Conservation (phyloP, 83 land plant species). For the Thuja plicata region DNA sequence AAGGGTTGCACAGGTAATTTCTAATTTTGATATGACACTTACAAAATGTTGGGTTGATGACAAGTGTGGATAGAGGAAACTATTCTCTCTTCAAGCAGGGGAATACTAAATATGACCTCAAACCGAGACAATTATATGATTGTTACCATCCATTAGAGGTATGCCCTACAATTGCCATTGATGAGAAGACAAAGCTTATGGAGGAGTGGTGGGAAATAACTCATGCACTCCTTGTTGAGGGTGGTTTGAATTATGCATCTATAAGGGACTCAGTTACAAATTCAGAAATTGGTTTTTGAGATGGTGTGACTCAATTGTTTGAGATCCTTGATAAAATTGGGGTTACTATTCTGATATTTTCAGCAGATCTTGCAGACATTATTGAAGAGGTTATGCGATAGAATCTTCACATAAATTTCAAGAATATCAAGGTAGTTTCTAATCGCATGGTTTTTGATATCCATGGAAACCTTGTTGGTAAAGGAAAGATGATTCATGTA, state of each 20-base stretch:
- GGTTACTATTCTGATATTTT: constrained; percentile 87
- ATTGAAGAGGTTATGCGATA: constrained; percentile 98
- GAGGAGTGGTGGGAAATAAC: constrained; percentile 99
- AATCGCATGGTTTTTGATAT: constrained; percentile 85
- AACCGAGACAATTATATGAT: constrained; percentile 65
- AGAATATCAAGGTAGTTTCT: constrained; percentile 82
- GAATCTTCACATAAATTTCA: constrained; percentile 77
- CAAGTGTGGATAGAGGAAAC: constrained; percentile 66
- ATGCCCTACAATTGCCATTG: constrained; percentile 67
- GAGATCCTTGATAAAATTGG: constrained; percentile 72
- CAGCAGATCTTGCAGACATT: constrained; percentile 96
- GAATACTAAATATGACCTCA: constrained; percentile 69
- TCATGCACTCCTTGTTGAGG: constrained; percentile 85
- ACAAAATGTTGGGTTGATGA: constrained; percentile 62
- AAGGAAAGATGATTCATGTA: constrained; percentile 93
- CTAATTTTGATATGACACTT: constrained; percentile 76
- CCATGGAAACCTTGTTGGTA: constrained; percentile 62
- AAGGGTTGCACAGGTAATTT: constrained; percentile 69
- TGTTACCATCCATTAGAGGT: constrained; percentile 85
- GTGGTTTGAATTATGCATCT: constrained; percentile 75
- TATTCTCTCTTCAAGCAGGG: constrained; percentile 82
- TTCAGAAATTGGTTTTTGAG: constrained; percentile 77
- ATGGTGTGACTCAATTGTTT: constrained; percentile 77
- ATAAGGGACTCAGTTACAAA: constrained; percentile 72
- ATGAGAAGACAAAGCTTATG: constrained; percentile 91